Evolutionary conservation across 2,329 filamentous ascomycete genomes (phyloP), one percentile per base, ranked within the genome.

Genomic region (Ophiostoma himal-ulmi): DNA sequence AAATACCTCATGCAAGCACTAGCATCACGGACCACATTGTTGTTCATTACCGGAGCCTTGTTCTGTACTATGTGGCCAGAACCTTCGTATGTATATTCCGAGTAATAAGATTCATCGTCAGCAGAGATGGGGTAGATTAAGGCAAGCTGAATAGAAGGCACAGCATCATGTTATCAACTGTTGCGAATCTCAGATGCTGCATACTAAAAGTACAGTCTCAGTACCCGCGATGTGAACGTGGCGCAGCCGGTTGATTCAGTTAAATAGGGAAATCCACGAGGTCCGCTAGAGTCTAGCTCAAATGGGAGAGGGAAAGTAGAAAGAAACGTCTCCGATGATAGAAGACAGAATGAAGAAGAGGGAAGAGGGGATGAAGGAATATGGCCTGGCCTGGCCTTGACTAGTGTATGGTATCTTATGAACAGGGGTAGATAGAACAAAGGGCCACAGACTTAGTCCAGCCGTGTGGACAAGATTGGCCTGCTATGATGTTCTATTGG

Each of bases 161-260:
- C n/a, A 26, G 2, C 10, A 6, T 14, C 52, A 10, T 26, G 52
- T 54, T n/a, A 17, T 4, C n/a, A 26, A 54, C 1, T 26, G n/a
- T 11, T 26, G 52, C 52, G 10, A 26, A 13, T 11, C 3, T 57
- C 4, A 22, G 48, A 11, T 54, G 48, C n/a, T 62, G 26, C 11
- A 22, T 34, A 14, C 13, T 13, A 34, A 62, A 30, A 17, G 26
- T 62, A 60, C 26, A 62, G 22, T 34, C 54, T 60, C 26, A 60
- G 57, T 26, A 30, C 52, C n/a, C 52, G 57, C 57, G 22, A 34
- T 20, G 54, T 62, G 57, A 62, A 62, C 57, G 57, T 62, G 57
- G 57, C 57, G 57, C 57, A 62, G 57, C 57, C 57, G 11, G 26
- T 26, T 26, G 44, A 39, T 39, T 8, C 6, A 39, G 7, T 10